phyloP scores from a whole-genome alignment of 441 rosid species.

The Sinapis alba region DNA sequence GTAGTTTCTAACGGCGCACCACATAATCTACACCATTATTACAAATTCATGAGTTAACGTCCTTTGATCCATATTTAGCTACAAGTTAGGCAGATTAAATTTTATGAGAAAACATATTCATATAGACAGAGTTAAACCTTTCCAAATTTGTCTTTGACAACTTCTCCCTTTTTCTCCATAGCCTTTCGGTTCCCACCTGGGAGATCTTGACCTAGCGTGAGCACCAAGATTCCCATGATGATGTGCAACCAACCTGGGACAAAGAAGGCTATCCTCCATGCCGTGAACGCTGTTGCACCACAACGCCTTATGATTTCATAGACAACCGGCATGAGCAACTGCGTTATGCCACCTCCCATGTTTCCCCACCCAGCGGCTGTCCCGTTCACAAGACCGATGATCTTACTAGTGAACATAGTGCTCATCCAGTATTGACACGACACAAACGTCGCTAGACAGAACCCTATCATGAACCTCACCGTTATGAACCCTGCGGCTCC shows the following conservation, averaged over 20 bases:
- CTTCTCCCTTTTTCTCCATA: slow-evolving; percentile 65
- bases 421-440: slow-evolving; percentile 96
- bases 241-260: slow-evolving; percentile 72
- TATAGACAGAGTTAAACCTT: slow-evolving; percentile 46
- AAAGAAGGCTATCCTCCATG: slow-evolving; percentile 91
- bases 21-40: slow-evolving; percentile 48
- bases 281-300: slow-evolving; percentile 73
- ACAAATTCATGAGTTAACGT: neutral
- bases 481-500: slow-evolving; percentile 61
- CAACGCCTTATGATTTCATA: slow-evolving; percentile 54
- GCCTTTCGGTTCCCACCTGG: slow-evolving; percentile 71
- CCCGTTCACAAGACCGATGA: slow-evolving; percentile 77
- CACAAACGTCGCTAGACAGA: slow-evolving; percentile 83
- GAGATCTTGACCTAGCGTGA: slow-evolving; percentile 77
- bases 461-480: slow-evolving; percentile 84
- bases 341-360: slow-evolving; percentile 88
- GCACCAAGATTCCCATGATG: slow-evolving; percentile 70
- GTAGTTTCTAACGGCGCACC: slow-evolving; percentile 64
- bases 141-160: slow-evolving; percentile 65
- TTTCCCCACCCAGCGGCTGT: slow-evolving; percentile 94
- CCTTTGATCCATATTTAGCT: neutral
- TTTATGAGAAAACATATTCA: neutral
- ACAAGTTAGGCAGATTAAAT: neutral
- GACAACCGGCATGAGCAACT: slow-evolving; percentile 75
- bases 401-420: slow-evolving; percentile 82